Evolutionary conservation across 768 basidiomycete genomes (phyloP), one percentile per base, ranked within the genome.

Genomic region (Xerocomellus dryophilus): DNA sequence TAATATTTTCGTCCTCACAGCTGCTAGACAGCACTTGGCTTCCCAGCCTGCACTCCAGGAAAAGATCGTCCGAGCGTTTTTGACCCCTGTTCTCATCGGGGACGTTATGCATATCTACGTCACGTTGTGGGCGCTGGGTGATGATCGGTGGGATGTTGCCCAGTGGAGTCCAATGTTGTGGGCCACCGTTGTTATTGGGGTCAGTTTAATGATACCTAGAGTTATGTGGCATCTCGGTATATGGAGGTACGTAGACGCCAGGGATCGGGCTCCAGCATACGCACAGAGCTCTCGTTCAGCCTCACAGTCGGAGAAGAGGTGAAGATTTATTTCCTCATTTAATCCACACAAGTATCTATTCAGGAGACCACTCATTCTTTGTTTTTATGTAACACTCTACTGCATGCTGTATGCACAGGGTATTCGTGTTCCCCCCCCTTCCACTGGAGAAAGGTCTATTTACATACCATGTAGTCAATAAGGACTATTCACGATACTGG

Each of bases 71-170:
- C 71, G 72, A 31, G 78, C 85, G 2, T 73, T 90, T 17, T 73
- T 91, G 44, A 79, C 76, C 4, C 88, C 89, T 9, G 80, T 91
- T 9, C 74, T 89, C 35, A 65, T 86, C 29, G 89, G 86, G 0
- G 89, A 91, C 65, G 58, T 87, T 25, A 59, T 82, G 14, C 89
- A 91, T 62, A 66, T 90, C 47, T 77, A 72, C 46, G 67, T 90
- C 43, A 90, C 89, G 0, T 62, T 90, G 7, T 90, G 86, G 85
- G 86, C 86, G 0, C 70, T 90, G 21, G 88, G 86, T n/a, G 85
- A 88, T 36, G 73, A 81, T 50, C 75, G 78, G 56, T 90, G 85
- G 84, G 69, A 81, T 47, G 58, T 88, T 18, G 62, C 67, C 40
- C 76, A 72, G 23, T 90, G 88, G 88, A 81, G 74, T 57, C 80